A percentile compares a stretch with the other conserved stretches of the same genome.
Conservation (phyloP, 2,329 filamentous ascomycete genomes). For the Rutstroemia sp. region DNA sequence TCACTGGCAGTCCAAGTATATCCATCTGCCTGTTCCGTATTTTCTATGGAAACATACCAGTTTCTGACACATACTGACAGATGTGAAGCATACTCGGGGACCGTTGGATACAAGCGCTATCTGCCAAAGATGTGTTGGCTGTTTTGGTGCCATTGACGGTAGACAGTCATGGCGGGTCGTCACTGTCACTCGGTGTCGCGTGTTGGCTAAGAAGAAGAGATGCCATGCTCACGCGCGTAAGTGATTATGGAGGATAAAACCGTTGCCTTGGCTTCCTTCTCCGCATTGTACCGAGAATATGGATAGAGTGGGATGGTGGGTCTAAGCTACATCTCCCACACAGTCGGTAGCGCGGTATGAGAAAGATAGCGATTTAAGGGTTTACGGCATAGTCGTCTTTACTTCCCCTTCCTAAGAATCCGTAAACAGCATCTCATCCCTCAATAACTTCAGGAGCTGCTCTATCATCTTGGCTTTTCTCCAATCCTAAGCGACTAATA, state of each 20-base stretch:
- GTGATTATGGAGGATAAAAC: too few relatives aligned
- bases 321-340: too few relatives aligned
- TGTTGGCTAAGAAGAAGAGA: too few relatives aligned
- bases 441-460: neutral
- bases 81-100: constrained; percentile 9
- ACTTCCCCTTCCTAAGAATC: too few relatives aligned
- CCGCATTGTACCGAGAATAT: too few relatives aligned
- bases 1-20: constrained; percentile 15
- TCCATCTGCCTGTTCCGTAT: neutral
- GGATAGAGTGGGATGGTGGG: too few relatives aligned
- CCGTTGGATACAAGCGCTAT: constrained; percentile 17
- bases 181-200: neutral
- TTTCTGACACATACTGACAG: constrained; percentile 4
- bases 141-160: neutral
- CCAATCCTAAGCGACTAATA: neutral
- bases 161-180: neutral
- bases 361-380: too few relatives aligned
- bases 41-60: neutral
- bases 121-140: constrained; percentile 18
- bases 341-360: too few relatives aligned
- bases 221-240: too few relatives aligned
- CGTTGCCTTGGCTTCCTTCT: too few relatives aligned
- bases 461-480: neutral
- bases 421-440: neutral
- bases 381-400: too few relatives aligned